Evolutionary conservation across 2,329 filamentous ascomycete species (phyloP).

Genomic region (Drechslera avenae): DNA sequence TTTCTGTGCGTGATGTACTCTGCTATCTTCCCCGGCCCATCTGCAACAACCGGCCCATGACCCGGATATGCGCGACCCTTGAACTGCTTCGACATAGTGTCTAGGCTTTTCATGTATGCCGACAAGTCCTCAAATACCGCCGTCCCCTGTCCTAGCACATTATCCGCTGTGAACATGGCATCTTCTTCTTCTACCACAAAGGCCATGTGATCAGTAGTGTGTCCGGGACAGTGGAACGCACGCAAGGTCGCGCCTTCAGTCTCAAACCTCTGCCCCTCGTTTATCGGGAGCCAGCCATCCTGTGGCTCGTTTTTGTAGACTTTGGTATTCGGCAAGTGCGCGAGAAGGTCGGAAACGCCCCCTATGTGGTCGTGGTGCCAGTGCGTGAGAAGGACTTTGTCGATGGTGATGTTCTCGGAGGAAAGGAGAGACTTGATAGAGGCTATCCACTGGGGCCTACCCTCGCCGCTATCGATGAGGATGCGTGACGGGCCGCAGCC

Average conservation of each 20-base stretch:
- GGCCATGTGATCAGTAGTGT: constrained; percentile 81
- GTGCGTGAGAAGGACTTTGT: constrained; percentile 80
- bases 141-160: constrained; percentile 84
- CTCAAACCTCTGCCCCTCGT: constrained; percentile 61
- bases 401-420: constrained; percentile 70
- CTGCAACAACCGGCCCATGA: constrained; percentile 78
- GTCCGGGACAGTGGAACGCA: constrained; percentile 72
- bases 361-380: constrained; percentile 89
- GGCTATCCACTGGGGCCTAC: constrained; percentile 72
- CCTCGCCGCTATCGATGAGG: constrained; percentile 90
- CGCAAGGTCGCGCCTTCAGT: constrained; percentile 69
- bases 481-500: constrained; percentile 75
- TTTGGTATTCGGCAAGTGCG: constrained; percentile 64
- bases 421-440: constrained; percentile 68
- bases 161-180: constrained; percentile 87
- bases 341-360: constrained; percentile 72
- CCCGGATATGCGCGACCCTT: constrained; percentile 79
- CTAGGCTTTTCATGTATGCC: constrained; percentile 70
- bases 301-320: constrained; percentile 70
- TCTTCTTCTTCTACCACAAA: constrained; percentile 78
- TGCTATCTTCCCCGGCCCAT: constrained; percentile 71
- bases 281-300: constrained; percentile 58
- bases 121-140: constrained; percentile 80
- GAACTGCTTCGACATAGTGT: constrained; percentile 70
- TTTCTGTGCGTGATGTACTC: constrained; percentile 86